Conservation (phyloP, 75 land plant genomes). For the Ceratopteris richardii region DNA sequence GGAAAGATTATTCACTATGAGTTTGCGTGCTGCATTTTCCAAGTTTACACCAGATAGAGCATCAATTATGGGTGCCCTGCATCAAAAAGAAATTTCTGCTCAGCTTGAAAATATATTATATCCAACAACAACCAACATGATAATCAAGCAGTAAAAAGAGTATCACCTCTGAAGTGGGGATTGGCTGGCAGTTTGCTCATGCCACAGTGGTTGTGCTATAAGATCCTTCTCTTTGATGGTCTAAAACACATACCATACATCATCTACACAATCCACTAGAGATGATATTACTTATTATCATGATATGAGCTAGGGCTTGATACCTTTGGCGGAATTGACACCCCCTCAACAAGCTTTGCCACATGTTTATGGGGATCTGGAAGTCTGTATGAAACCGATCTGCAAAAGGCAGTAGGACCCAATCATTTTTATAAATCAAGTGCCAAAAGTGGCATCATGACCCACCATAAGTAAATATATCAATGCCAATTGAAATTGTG, state of each 20-base stretch:
- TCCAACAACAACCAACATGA: background rate
- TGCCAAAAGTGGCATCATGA: too few relatives aligned
- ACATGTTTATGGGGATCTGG: constrained; percentile 60
- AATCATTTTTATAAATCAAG: background rate
- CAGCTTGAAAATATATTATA: background rate
- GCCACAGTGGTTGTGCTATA: constrained; percentile 27
- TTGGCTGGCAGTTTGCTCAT: constrained; percentile 19
- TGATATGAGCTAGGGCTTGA: too few relatives aligned
- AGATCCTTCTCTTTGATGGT: constrained; percentile 33
- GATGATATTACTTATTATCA: background rate
- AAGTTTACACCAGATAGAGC: constrained; percentile 66
- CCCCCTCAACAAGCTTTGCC: constrained; percentile 75
- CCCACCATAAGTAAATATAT: too few relatives aligned
- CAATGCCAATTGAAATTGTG: too few relatives aligned
- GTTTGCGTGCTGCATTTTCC: constrained; percentile 82
- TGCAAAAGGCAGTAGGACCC: constrained; percentile 13
- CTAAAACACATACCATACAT: constrained; percentile 2
- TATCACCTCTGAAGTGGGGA: background rate
- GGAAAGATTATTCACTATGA: constrained; percentile 30
- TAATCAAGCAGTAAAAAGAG: background rate
- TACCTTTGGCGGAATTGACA: constrained; percentile 65
- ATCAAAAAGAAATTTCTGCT: background rate
- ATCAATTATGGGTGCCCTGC: constrained; percentile 65
- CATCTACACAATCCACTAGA: background rate
- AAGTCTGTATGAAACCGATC: constrained; percentile 53